Conservation (phyloP, 139 green algal species). For the Parachlorella kessleri region DNA sequence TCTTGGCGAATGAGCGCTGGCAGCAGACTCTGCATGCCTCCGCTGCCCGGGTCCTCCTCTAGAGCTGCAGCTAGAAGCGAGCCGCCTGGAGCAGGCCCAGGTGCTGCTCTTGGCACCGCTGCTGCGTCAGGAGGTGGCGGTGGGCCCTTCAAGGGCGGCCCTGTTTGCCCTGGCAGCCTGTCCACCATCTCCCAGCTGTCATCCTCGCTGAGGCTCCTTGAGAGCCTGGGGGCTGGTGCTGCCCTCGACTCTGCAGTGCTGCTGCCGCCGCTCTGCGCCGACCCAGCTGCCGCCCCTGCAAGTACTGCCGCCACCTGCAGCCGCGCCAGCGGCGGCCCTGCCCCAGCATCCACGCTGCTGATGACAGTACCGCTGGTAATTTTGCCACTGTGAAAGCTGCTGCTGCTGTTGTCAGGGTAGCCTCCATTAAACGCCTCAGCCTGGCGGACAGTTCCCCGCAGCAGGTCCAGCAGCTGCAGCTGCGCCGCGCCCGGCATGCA, state of each 20-base stretch:
- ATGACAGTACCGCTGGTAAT: too few species aligned
- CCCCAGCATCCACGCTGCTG: too few species aligned
- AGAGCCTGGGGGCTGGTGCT: neutral
- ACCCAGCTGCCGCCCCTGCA: too few species aligned
- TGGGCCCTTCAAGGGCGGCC: neutral
- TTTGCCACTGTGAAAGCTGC: too few species aligned
- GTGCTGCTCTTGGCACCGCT: too few species aligned
- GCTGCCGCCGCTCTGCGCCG: neutral
- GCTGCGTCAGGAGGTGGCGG: neutral
- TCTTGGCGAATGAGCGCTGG: constrained; percentile 41
- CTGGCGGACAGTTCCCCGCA: constrained; percentile 1
- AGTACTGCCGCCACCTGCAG: too few species aligned
- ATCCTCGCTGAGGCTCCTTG: neutral
- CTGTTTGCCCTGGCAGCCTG: too few species aligned
- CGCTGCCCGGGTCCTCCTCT: neutral
- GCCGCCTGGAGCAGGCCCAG: too few species aligned
- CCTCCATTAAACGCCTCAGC: neutral
- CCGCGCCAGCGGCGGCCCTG: neutral
- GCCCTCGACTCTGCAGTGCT: neutral
- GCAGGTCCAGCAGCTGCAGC: constrained; percentile 30
- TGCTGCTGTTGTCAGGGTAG: too few species aligned
- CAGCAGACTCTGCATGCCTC: neutral
- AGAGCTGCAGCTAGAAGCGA: neutral
- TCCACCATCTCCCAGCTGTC: constrained; percentile 2
- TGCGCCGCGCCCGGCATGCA: constrained; percentile 18